Base-by-base conservation (phyloP, 2,329 filamentous ascomycete genomes). In the Ophiostoma sp. region DNA sequence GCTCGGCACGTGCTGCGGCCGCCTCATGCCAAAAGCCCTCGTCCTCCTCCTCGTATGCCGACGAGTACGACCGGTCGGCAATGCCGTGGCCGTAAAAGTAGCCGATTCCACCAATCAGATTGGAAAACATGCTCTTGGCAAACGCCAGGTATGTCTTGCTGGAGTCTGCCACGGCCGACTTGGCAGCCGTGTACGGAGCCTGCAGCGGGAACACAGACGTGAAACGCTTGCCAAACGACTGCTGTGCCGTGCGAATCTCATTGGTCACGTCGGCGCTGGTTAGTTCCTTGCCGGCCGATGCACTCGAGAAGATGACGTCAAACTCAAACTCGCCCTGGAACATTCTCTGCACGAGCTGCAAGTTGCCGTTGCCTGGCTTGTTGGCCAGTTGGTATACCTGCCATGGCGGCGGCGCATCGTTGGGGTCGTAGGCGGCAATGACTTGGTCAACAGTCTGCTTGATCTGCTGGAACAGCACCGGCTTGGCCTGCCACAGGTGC, bases 1-100 rank as follows among this genome's bases (percentile, higher is more conserved):
- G 89, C 71, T 88, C 87, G 33, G 83, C 85, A 71, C 93, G 86
- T 4, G 94, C 94, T 76, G 90, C 89, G 1, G 90, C 93, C 23
- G 95, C 88, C 74, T 96, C 94, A 77, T 95, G 90, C 94, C 94
- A 97, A 80, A 98, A 98, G 0, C 92, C 91, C 79, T 98, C 95
- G 71, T 93, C 92, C 74, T 96, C 93, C 80, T 99, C 95, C 13
- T 97, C 93, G 75, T 98, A 98, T 76, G 96, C 94, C 11, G 90
- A 83, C n/a, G 93, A 92, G 76, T 94, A 92, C 0, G 94, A 97
- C 52, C 93, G 90, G 77, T 99, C 95, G 68, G 97, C 91, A 31
- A 97, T 81, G 44, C 93, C 90, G 71, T 95, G 86, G 57, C 95
- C 95, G 76, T 96, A 87, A 81, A 99, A 99, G 80, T 96, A 98